A percentile compares a stretch with the other conserved stretches of the same genome.
Evolutionary conservation across 2,329 filamentous ascomycete species (phyloP).

Genomic region (Trichoderma breve): DNA sequence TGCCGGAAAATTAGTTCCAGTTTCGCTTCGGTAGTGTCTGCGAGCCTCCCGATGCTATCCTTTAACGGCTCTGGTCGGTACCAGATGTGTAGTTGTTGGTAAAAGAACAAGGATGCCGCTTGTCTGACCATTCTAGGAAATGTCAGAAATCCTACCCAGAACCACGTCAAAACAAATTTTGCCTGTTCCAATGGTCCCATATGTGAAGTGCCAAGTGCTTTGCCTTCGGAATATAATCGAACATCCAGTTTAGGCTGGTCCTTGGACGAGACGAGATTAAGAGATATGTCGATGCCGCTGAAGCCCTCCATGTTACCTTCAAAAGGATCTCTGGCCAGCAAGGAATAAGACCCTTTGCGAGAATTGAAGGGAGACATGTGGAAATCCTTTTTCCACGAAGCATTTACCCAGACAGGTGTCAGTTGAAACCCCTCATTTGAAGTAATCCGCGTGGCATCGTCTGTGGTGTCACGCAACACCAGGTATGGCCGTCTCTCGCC

Average conservation of each 20-base stretch:
- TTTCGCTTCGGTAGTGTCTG: conserved; percentile 47
- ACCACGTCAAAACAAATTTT: conserved; percentile 56
- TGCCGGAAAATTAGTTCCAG: conserved; percentile 48
- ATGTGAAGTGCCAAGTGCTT: conserved; percentile 48
- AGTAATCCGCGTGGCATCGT: conserved; percentile 23
- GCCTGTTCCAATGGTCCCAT: conserved; percentile 45
- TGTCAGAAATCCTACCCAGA: conserved; percentile 65
- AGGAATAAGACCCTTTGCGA: conserved; percentile 53
- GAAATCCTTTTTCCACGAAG: conserved; percentile 66
- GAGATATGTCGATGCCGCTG: conserved; percentile 54
- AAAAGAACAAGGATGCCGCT: conserved; percentile 57
- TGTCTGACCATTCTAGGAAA: conserved; percentile 64
- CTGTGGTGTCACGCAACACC: conserved; percentile 29
- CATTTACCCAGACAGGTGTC: conserved; percentile 41
- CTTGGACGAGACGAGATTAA: conserved; percentile 61
- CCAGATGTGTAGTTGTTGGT: conserved; percentile 60
- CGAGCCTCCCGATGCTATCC: conserved; percentile 53
- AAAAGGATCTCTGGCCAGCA: conserved; percentile 48
- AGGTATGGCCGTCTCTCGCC: conserved; percentile 58
- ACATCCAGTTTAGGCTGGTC: conserved; percentile 60
- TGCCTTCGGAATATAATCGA: conserved; percentile 53
- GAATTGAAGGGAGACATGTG: conserved; percentile 76
- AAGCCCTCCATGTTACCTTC: conserved; percentile 37
- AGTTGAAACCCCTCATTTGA: neutral
- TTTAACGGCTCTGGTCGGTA: conserved; percentile 61